phyloP scores from a whole-genome alignment of 345 rosid genomes.

The Psidium friedrichsthalianum region DNA sequence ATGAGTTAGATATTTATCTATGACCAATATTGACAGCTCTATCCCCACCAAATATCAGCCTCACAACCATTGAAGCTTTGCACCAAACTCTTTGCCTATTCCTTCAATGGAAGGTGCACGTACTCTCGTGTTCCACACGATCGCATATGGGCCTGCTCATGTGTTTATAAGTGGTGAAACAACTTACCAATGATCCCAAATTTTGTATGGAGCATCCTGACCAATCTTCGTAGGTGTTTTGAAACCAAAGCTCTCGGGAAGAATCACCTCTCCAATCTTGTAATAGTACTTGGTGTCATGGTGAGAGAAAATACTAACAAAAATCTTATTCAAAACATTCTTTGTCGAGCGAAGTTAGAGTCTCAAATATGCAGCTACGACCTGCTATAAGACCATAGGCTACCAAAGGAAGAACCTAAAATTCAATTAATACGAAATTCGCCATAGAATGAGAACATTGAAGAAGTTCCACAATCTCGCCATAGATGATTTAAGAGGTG shows the following conservation, averaged over 20 bases:
- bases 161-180: background rate
- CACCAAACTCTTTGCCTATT: background rate
- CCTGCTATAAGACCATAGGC: background rate
- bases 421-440: background rate
- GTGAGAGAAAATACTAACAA: constrained; percentile 15
- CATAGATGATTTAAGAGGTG: background rate
- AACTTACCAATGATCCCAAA: constrained; percentile 90
- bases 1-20: no score
- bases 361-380: background rate
- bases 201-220: constrained; percentile 51
- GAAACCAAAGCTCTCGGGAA: constrained; percentile 79
- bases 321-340: background rate
- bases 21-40: no score
- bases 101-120: background rate
- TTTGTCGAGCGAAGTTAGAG: background rate
- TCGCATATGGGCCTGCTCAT: background rate
- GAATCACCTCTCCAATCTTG: constrained; percentile 64
- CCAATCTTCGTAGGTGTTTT: constrained; percentile 47
- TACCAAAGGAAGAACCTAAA: background rate
- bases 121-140: background rate
- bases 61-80: background rate
- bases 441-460: background rate
- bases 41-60: no score
- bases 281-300: constrained; percentile 77
- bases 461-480: no score